Evolutionary conservation across 2,329 filamentous ascomycete genomes (phyloP), one percentile per base, ranked within the genome.

Genomic region (Hymenoscyphus fructigenus): DNA sequence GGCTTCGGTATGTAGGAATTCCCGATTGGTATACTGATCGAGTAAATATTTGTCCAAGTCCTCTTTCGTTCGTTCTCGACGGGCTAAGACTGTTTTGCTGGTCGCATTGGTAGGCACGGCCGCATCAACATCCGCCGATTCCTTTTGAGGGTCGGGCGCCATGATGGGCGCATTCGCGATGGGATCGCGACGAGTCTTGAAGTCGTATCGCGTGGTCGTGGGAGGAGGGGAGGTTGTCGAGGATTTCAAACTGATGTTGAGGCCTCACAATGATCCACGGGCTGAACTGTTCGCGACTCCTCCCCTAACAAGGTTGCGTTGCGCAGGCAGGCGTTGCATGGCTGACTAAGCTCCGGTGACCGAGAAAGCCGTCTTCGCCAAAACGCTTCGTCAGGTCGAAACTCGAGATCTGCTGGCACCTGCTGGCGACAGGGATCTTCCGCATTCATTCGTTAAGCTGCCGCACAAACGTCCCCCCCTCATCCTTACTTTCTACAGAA

Each of bases 11-110:
- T 88, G 83, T 3, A 85, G 73, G 56, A 88, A 80, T 72, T 91
- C 88, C 72, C 87, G 85, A 69, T 85, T 83, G 60, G 88, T 83
- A 77, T 90, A 90, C 72, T 87, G 83, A 60, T 89, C 82, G 44
- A 91, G 79, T 41, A 87, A 77, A 34, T 84, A 79, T 66, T 84
- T 81, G 17, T 83, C 76, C 60, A 75, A 68, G 57, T 73, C 69
- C 4, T 66, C 64, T 64, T 74, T 71, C 28, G 73, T 72, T 47
- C 75, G 71, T 32, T 68, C 63, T 32, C 72, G 73, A 70, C 72
- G 72, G 47, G 71, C 60, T 34, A 75, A 62, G 59, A 62, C 59
- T n/a, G n/a, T n/a, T 12, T 69, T 62, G 59, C 72, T 62, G 20
- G 69, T 61, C 17, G 69, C 59, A 32, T 69, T 28, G 47, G 67